Conservation (phyloP, 306 rosid species). For the Ochetophila trinervis region DNA sequence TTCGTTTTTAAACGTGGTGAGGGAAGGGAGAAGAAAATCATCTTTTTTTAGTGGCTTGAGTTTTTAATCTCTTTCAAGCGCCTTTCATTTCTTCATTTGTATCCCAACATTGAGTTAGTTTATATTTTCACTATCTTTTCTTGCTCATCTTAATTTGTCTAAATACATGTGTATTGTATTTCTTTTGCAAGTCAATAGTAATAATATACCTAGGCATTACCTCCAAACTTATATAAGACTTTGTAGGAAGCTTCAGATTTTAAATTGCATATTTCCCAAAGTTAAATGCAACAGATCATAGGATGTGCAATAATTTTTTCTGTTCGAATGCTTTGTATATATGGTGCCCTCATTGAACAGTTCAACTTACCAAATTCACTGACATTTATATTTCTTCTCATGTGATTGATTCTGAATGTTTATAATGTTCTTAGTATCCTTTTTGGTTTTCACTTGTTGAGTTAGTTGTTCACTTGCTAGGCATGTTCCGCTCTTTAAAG, state of each 20-base stretch:
- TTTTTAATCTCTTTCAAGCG: background rate
- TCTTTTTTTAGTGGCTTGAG: slow-evolving; percentile 8
- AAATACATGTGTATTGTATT: too few species aligned
- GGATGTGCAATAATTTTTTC: slow-evolving; percentile 53
- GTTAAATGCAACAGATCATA: slow-evolving; percentile 93
- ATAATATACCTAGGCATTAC: slow-evolving; percentile 84
- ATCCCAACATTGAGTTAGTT: background rate
- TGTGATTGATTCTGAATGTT: too few species aligned
- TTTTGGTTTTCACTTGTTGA: slow-evolving; percentile 4
- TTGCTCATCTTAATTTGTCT: too few species aligned
- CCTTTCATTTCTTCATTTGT: background rate
- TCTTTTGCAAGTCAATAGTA: slow-evolving; percentile 66
- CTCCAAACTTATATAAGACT: slow-evolving; percentile 85
- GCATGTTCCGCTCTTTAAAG: too few species aligned
- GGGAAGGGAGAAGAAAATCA: slow-evolving; percentile 16
- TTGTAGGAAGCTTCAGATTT: slow-evolving; percentile 99
- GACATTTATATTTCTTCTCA: too few species aligned
- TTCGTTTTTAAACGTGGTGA: slow-evolving; percentile 11
- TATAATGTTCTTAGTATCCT: too few species aligned
- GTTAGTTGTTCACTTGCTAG: too few species aligned
- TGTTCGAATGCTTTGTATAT: slow-evolving; percentile 38
- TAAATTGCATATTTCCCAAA: slow-evolving; percentile 94
- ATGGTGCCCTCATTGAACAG: slow-evolving; percentile 89
- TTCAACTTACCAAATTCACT: slow-evolving; percentile 74
- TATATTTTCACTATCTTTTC: background rate